Base-by-base conservation (phyloP, 345 rosid genomes). In the Gossypium thurberi region DNA sequence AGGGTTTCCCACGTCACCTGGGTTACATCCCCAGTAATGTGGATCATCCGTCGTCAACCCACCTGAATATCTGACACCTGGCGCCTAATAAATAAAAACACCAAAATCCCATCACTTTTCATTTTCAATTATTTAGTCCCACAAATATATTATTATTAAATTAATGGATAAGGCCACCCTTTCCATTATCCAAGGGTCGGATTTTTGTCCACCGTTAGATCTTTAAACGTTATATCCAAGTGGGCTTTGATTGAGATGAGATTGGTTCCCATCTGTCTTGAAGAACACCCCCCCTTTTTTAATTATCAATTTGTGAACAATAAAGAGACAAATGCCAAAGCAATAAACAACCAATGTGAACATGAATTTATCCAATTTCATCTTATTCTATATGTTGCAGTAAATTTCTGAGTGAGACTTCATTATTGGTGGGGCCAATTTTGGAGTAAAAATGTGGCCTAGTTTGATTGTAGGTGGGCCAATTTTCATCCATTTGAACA, bases 101-200 rank as follows among this genome's bases (percentile, higher is more conserved):
- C 63, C 61, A 3, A 10, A 21, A 2, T 13, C 33, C 40, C 40
- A 58, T 56, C 60, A 56, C 60, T 18, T 55, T 8, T 20, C 1
- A 9, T 21, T 21, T 11, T 57, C 4, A 56, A 57, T 23, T 57
- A 23, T 57, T 57, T 11, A 57, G 33, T 57, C 62, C 28, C 15
- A 57, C 11, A 23, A 57, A 20, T 9, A 20, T 0, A 20, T 0
- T 18, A 33, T 33, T 33, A 33, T 33, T 33, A 5, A 20, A 20
- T 1, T 1, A 52, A 52, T 12, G 33, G 72, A 72, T 75, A 71
- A 74, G 69, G 0, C 25, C 20, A 67, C 42, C 80, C 60, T 33
- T 79, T 78, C 65, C 26, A 20, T 0, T 1, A 51, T 69, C 10
- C 42, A 77, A 79, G 75, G 68, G 87, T 25, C 75, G 43, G 15